A percentile compares a stretch with the other conserved stretches of the same genome.
These are phyloP conservation scores for Zizania latifolia DNA, from an alignment of 176 grass and related monocot species.

Conservation along the genomic window DNA sequence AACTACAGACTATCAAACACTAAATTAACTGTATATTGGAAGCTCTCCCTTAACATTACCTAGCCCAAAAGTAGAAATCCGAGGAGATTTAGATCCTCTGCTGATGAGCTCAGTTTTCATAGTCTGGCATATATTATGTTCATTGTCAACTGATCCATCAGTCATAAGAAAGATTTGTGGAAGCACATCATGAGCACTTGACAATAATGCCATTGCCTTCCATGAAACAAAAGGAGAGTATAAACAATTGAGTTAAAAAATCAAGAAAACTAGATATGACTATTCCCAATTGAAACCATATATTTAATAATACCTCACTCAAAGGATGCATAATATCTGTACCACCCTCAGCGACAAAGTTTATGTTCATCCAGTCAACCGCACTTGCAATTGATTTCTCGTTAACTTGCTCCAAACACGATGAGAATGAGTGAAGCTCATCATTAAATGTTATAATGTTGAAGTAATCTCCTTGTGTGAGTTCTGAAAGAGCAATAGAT, in stretches of 20 bases:
- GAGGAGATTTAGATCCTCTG: slow-evolving; percentile 56
- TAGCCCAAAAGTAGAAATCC: slow-evolving; percentile 92
- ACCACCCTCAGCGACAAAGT: slow-evolving; percentile 69
- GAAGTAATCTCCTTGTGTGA: slow-evolving; percentile 61
- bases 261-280: neutral
- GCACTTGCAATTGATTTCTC: slow-evolving; percentile 56
- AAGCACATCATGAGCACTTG: slow-evolving; percentile 50
- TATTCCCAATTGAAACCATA: neutral
- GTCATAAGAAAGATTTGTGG: slow-evolving; percentile 96
- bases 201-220: slow-evolving; percentile 73
- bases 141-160: slow-evolving; percentile 88
- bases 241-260: neutral
- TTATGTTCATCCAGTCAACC: slow-evolving; percentile 60
- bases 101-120: slow-evolving; percentile 43
- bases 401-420: slow-evolving; percentile 72
- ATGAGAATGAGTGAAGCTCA: slow-evolving; percentile 69
- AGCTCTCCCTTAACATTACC: slow-evolving; percentile 45
- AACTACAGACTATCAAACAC: neutral
- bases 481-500: slow-evolving; percentile 62
- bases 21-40: neutral
- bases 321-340: slow-evolving; percentile 88
- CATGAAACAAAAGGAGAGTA: slow-evolving; percentile 16
- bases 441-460: slow-evolving; percentile 90
- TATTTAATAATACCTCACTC: slow-evolving; percentile 57
- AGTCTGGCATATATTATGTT: slow-evolving; percentile 72